Evolutionary conservation across 345 rosid genomes (phyloP).

Genomic region (Arabidopsis thaliana): TAIR10.1 NC_003070.9:16469501-16470000

Average conservation of each 20-base stretch:
- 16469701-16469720: conserved; percentile 95
- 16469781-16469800: conserved; percentile 8
- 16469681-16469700: conserved; percentile 39
- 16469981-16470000: not conserved
- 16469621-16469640: not conserved
- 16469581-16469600: conserved; percentile 97
- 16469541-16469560: conserved; percentile 95
- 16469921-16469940: conserved; percentile 92
- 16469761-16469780: conserved; percentile 69
- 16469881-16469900: conserved; percentile 94
- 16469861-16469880: conserved; percentile 99
- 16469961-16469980: conserved; percentile 4
- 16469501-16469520: conserved; percentile 10
- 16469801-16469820: not conserved
- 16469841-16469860: conserved; percentile 46
- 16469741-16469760: conserved; percentile 90
- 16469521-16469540: conserved; percentile 37
- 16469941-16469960: conserved; percentile 72
- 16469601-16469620: conserved; percentile 83
- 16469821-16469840: not conserved
- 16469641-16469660: not conserved
- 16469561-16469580: conserved; percentile 98
- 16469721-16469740: conserved; percentile 84
- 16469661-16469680: not conserved
- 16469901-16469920: conserved; percentile 96